Evolutionary conservation across 345 rosid species (phyloP).

Genomic region (Capsella bursapastoris): DNA sequence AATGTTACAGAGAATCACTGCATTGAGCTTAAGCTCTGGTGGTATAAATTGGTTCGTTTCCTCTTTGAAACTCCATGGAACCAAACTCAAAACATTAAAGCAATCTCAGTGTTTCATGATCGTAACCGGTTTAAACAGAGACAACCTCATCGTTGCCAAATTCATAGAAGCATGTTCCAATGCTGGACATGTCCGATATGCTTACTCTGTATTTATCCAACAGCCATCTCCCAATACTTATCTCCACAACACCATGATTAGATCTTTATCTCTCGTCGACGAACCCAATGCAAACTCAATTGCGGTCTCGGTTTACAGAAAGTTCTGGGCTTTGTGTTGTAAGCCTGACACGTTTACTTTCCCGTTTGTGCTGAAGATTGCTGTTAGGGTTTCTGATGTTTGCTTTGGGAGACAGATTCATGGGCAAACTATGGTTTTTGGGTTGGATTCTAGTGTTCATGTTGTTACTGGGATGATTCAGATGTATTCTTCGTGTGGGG

Average conservation of each 20-base stretch:
- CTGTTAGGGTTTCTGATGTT: conserved; percentile 43
- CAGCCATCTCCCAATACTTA: conserved; percentile 43
- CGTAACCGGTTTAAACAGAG: conserved; percentile 47
- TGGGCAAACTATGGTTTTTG: conserved; percentile 52
- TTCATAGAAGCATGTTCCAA: conserved; percentile 57
- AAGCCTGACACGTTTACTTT: conserved; percentile 71
- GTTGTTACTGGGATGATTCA: conserved; percentile 59
- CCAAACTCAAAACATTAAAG: conserved; percentile 51
- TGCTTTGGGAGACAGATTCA: conserved; percentile 66
- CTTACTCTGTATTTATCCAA: conserved; percentile 51
- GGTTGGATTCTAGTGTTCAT: conserved; percentile 54
- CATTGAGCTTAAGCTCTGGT: conserved; percentile 8
- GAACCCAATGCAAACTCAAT: conserved; percentile 31
- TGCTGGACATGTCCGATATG: conserved; percentile 58
- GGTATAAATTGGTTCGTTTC: conserved; percentile 13
- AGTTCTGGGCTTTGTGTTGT: conserved; percentile 50
- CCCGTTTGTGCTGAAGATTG: conserved; percentile 65
- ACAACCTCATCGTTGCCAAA: conserved; percentile 50
- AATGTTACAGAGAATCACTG: conserved; percentile 28
- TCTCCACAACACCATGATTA: conserved; percentile 65
- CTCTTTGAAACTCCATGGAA: conserved; percentile 44
- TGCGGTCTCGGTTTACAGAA: conserved; percentile 57
- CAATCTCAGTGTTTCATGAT: conserved; percentile 62
- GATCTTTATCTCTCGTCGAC: conserved; percentile 52
- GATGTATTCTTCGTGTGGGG: conserved; percentile 51